Evolutionary conservation across 305 asterid species (phyloP).

Genomic region (Caryopteris hybrid): DNA sequence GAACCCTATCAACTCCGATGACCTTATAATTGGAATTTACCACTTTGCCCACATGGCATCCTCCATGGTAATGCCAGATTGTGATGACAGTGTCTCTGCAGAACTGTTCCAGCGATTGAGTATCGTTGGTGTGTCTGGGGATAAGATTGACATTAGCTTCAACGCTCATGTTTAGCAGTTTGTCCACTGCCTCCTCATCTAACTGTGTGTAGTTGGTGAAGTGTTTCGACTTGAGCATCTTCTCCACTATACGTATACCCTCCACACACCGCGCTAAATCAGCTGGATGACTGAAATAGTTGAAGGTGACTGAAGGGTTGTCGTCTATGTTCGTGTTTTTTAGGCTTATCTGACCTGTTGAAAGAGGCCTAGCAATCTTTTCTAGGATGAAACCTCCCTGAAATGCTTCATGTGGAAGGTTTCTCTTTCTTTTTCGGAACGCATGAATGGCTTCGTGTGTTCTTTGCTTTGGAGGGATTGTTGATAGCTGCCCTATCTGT

Average conservation of each 20-base stretch:
- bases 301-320: conserved; percentile 88
- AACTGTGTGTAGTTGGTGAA: conserved; percentile 50
- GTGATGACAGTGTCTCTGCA: conserved; percentile 93
- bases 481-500: conserved; percentile 95
- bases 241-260: conserved; percentile 69
- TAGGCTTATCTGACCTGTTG: conserved; percentile 57
- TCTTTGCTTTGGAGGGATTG: conserved; percentile 78
- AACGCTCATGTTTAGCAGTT: conserved; percentile 69
- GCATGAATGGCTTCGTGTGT: conserved; percentile 57
- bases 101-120: conserved; percentile 68
- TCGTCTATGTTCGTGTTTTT: conserved; percentile 64
- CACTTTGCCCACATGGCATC: conserved; percentile 83
- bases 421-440: conserved; percentile 41
- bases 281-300: conserved; percentile 81
- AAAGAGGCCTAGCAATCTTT: conserved; percentile 71
- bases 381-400: conserved; percentile 87
- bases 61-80: conserved; percentile 99
- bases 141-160: conserved; percentile 80
- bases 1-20: conserved; percentile 65
- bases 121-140: conserved; percentile 78
- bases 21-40: conserved; percentile 51
- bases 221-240: conserved; percentile 52
- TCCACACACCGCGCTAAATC: conserved; percentile 66
- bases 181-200: conserved; percentile 41
- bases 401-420: conserved; percentile 78